phyloP scores from a whole-genome alignment of 805 yeast species.

The Barnettozyma salicaria region DNA sequence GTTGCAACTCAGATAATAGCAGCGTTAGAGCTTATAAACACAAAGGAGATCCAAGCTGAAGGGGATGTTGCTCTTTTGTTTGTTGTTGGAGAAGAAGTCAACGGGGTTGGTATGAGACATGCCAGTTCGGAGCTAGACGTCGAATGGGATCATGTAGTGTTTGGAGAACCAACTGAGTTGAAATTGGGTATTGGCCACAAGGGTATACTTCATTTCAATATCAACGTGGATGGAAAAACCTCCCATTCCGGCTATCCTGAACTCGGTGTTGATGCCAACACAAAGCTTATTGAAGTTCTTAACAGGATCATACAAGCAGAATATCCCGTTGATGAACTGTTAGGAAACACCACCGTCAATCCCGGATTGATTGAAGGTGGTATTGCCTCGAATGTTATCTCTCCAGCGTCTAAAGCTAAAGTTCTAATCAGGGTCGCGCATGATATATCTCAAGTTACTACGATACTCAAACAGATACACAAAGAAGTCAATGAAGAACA shows the following conservation, averaged over 20 bases:
- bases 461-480: conserved; percentile 26
- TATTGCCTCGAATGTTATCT: conserved; percentile 60
- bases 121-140: conserved; percentile 34
- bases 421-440: conserved; percentile 50
- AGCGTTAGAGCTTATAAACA: conserved; percentile 38
- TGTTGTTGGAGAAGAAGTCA: conserved; percentile 70
- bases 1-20: conserved; percentile 59
- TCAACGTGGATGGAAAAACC: conserved; percentile 49
- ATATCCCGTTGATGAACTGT: conserved; percentile 44
- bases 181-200: conserved; percentile 68
- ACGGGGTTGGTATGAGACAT: conserved; percentile 54
- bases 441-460: conserved; percentile 34
- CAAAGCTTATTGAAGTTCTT: conserved; percentile 46
- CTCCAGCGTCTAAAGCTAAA: conserved; percentile 48
- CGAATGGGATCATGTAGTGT: conserved; percentile 54
- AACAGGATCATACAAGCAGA: conserved; percentile 36
- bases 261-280: conserved; percentile 57
- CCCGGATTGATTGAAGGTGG: conserved; percentile 56
- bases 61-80: conserved; percentile 55
- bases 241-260: conserved; percentile 70
- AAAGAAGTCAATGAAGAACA: conserved; percentile 26
- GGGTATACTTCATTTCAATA: conserved; percentile 41
- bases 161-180: conserved; percentile 73
- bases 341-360: conserved; percentile 60
- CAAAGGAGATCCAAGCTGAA: conserved; percentile 31